Base-by-base conservation (phyloP, 164 flowering plant genomes). In the Stephania japonica region DNA sequence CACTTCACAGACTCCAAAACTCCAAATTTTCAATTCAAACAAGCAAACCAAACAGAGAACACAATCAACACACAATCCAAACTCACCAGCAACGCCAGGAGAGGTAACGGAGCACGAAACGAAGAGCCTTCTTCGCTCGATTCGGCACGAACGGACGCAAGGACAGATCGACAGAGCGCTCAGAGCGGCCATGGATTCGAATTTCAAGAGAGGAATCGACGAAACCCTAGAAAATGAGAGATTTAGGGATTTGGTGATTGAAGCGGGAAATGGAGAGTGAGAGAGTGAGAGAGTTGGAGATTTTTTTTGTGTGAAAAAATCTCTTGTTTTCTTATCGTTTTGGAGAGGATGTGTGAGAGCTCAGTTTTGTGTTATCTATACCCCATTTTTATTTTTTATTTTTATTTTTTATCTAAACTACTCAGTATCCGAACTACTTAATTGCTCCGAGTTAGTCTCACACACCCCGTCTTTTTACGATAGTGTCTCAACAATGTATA, bases 111-210 rank as follows among this genome's bases (percentile, higher is more conserved):
- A 87, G 77, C 87, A 86, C 18, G 81, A 81, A 80, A 85, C 38
- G 69, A 69, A 69, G 65, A 74, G 79, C 24, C 56, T 83, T 65
- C 78, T 53, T 27, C 70, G 78, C 41, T 74, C 79, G 11, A 81
- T 77, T 59, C 80, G 82, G 73, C 66, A 82, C 4, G 80, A 68
- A 23, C 83, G 75, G 64, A 73, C 77, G 82, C 82, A 86, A 1
- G 88, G 87, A 72, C 85, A 87, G 1, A 79, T 70, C 6, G 91
- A 85, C 32, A 86, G 71, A 68, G 89, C 85, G 76, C 81, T 80
- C 53, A 85, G 75, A 78, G 90, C 81, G n/a, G 92, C 90, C 93
- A 89, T 89, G 49, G 69, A 71, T 67, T 50, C 16, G 38, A 32
- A 32, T 32, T 32, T 32, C 38, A 4, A 56, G 62, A 56, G 62